These are phyloP conservation scores for Golubevia pallescens DNA, from an alignment of 1,284 basidiomycete species.

Conservation along the genomic window DNA sequence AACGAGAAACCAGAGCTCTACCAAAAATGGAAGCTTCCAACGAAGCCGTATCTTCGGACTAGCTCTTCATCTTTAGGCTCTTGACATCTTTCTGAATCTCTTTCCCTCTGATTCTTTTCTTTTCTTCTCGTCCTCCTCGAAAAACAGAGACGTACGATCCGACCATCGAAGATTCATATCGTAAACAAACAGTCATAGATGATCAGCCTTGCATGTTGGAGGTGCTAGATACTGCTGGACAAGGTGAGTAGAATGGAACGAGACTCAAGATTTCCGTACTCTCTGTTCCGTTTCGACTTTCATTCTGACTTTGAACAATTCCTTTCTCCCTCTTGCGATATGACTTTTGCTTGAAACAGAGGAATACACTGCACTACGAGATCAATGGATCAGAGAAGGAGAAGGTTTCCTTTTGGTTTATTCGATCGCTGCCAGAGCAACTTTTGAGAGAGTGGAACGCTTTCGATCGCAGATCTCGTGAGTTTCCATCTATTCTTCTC, in stretches of 20 bases:
- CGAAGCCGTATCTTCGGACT: too few relatives aligned
- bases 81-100: background rate
- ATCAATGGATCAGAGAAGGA: conserved; percentile 61
- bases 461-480: conserved; percentile 52
- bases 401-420: conserved; percentile 60
- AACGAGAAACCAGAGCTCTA: too few relatives aligned
- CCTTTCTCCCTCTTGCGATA: background rate
- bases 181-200: conserved; percentile 61
- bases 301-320: background rate
- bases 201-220: conserved; percentile 63
- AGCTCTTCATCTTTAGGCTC: too few relatives aligned
- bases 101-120: conserved; percentile 2
- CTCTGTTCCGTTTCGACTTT: background rate
- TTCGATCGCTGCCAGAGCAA: conserved; percentile 51
- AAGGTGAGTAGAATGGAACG: conserved; percentile 20
- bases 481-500: conserved; percentile 1
- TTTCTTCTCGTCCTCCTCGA: too few relatives aligned
- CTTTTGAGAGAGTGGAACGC: conserved; percentile 56
- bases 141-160: conserved; percentile 44
- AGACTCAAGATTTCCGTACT: background rate
- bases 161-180: conserved; percentile 62
- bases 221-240: conserved; percentile 61
- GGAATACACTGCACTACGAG: conserved; percentile 59
- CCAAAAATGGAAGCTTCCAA: too few relatives aligned
- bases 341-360: conserved; percentile 12